Base-by-base conservation (phyloP, 805 yeast genomes). In the Blastobotrys parvus region DNA sequence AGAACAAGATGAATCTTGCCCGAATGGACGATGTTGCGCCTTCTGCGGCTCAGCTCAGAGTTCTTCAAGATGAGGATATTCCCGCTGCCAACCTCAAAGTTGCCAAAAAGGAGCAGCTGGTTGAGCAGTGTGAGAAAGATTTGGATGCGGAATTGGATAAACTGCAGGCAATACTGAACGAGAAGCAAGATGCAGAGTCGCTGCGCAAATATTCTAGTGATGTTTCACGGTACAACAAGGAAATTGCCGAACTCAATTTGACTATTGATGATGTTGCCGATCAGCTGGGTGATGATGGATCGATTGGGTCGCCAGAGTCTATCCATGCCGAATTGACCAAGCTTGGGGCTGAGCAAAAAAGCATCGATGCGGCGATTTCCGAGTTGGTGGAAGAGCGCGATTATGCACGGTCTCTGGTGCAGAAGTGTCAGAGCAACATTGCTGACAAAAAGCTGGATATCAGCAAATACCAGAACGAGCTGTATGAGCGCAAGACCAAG, bases 401-500 rank as follows among this genome's bases (percentile, higher is more conserved):
- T 39, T 43, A 54, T 3, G 57, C 60, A 6, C 70, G 72, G 20
- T 66, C 67, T 35, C 75, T 72, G 30, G 43, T 72, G 17, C 63
- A 66, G 5, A 59, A 65, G 11, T 49, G 78, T 18, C 82, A 80
- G 45, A 69, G 64, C 27, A 59, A 60, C 29, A 59, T 78, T 11
- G 77, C 77, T 45, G 84, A 79, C 50, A 68, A 71, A 42, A 67
- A 68, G 51, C 57, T 81, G 35, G 52, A 56, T 2, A 71, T 83
- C 20, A 74, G 76, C 49, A 69, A 72, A 35, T 56, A 77, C 44
- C 83, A 80, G 52, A 67, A 64, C 38, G 61, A 76, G 3, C 61
- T 76, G 23, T 56, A 69, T 37, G 82, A 78, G 44, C 64, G 70
- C 29, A 62, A 62, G 17, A 59, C 41, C 38, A 46, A 13, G 44